Evolutionary conservation across 2,329 filamentous ascomycete genomes (phyloP), one percentile per base, ranked within the genome.

Genomic region (Grosmannia penicillata): DNA sequence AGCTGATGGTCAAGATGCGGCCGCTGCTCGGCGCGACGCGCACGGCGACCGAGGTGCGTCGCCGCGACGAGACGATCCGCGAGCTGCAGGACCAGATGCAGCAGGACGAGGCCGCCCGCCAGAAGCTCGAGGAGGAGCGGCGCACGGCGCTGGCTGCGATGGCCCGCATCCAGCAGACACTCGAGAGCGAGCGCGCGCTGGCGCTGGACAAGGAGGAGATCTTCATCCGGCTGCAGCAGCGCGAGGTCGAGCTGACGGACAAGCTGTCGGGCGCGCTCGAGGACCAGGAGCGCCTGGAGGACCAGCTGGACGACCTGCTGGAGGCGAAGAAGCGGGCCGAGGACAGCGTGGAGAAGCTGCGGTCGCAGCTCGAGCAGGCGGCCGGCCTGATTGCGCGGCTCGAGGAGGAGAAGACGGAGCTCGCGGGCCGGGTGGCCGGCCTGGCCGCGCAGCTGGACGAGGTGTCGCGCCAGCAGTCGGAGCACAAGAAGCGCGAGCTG

Each of bases 201-300:
- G 91, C 91, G 1, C 65, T 98, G 6, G 91, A 99, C 59, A 98
- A 98, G 56, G 93, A 99, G 54, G 91, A 98, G 52, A 98, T 99
- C 43, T 98, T 96, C 66, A 93, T 89, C 54, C 76, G 93, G n/a
- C 67, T 98, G 18, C 91, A 95, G 53, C 65, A 79, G 38, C 81
- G 91, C n/a, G 91, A 98, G 58, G 71, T 77, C 10, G 89, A 98
- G 54, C 70, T 99, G 4, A 83, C 80, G 37, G 93, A 98, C 52
- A 95, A 96, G 61, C 71, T 99, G 22, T 74, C 85, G 27, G 89
- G 83, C 28, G 89, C 89, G 23, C 75, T 96, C 43, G 82, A 93
- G 18, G 93, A 99, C 49, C 89, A 96, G 55, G 89, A 96, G 53
- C 78, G 79, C 38, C 70, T 98, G 1, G 91, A 98, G 57, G 86